Conservation (phyloP, 2,329 filamentous ascomycete genomes). For the Aspergillus brasiliensis region DNA sequence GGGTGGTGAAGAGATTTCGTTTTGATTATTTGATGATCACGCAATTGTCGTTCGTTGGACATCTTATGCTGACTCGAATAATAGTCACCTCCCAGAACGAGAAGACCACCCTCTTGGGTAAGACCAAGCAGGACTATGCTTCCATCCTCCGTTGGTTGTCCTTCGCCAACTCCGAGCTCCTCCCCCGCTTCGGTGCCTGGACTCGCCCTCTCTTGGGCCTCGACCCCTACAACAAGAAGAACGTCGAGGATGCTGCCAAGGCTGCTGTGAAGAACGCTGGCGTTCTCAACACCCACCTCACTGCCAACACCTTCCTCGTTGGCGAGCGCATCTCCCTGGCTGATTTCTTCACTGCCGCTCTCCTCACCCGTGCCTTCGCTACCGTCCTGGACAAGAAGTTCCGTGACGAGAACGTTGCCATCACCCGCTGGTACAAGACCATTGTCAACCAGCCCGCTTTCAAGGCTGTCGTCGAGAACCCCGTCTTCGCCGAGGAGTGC, state of each 20-base stretch:
- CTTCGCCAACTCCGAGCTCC: conserved; percentile 87
- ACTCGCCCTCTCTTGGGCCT: conserved; percentile 82
- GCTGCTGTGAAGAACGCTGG: conserved; percentile 66
- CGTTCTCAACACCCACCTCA: conserved; percentile 83
- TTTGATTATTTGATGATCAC: conserved; percentile 14
- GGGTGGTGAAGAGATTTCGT: conserved; percentile 20
- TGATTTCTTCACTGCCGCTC: conserved; percentile 79
- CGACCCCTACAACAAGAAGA: conserved; percentile 96
- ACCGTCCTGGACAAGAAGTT: conserved; percentile 92
- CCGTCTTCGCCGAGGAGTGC: conserved; percentile 79
- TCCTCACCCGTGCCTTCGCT: conserved; percentile 86
- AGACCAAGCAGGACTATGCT: conserved; percentile 99
- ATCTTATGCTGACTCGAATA: conserved; percentile 28
- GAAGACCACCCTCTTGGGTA: conserved; percentile 98
- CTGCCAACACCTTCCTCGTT: conserved; percentile 93
- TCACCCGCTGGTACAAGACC: conserved; percentile 92
- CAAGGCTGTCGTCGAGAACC: conserved; percentile 73
- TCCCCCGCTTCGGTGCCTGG: conserved; percentile 73
- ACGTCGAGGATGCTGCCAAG: conserved; percentile 78
- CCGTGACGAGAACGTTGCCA: conserved; percentile 79
- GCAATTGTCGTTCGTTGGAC: conserved; percentile 16
- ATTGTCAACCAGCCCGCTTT: conserved; percentile 91
- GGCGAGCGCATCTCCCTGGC: conserved; percentile 97
- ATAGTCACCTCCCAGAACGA: conserved; percentile 98
- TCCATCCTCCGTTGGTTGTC: conserved; percentile 99